Percentiles rank a stretch among this genome's conserved stretches.
Conservation (phyloP, 177 flowering plant species). For the Vitis hybrid region DNA sequence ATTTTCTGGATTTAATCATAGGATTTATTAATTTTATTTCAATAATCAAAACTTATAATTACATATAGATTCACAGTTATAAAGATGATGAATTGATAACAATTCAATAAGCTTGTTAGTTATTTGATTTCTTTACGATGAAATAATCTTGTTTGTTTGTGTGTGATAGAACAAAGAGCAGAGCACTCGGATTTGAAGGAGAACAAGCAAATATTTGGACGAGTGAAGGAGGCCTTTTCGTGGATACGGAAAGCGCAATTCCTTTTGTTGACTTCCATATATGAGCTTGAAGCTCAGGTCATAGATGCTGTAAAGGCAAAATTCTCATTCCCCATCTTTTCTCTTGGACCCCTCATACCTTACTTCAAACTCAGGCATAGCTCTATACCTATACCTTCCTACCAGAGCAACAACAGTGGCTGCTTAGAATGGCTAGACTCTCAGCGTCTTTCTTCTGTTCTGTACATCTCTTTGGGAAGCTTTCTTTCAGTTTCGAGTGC, state of each 20-base stretch:
- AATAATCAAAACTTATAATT: no score
- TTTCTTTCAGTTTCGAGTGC: conserved; percentile 15
- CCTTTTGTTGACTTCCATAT: conserved; percentile 26
- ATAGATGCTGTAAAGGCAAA: conserved; percentile 22
- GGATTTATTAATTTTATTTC: no score
- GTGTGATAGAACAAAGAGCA: neutral
- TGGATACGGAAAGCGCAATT: conserved; percentile 15
- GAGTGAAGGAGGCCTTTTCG: conserved; percentile 2
- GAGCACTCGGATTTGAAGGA: conserved; percentile 22
- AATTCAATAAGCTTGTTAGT: no score
- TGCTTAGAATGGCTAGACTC: conserved; percentile 9
- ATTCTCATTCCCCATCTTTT: conserved; percentile 17
- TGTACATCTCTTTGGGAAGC: conserved; percentile 13
- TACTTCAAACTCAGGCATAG: neutral
- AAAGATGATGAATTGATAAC: no score
- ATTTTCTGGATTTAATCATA: neutral
- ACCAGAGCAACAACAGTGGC: neutral
- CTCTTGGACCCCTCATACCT: conserved; percentile 27
- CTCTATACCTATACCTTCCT: no score
- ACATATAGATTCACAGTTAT: no score
- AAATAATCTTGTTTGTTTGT: no score
- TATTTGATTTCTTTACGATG: no score
- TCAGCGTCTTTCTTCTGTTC: neutral
- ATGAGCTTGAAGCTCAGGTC: conserved; percentile 34
- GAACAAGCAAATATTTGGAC: no score